Conservation (phyloP, 139 green algal species). For the Asterochloris sp. region DNA sequence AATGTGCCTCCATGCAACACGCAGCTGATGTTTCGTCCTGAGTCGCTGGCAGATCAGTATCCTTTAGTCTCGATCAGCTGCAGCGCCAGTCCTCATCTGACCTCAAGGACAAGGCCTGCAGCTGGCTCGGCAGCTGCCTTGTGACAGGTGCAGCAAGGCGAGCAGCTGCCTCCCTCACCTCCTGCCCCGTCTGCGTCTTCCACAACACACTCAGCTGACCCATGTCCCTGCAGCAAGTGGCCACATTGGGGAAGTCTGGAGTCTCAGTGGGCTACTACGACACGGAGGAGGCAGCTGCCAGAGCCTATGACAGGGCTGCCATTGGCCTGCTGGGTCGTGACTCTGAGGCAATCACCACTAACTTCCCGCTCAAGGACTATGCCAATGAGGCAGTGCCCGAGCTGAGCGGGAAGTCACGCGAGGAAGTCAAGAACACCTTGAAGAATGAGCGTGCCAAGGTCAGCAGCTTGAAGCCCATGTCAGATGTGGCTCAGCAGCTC, state of each 20-base stretch:
- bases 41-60: too few species aligned
- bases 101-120: too few species aligned
- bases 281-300: constrained; percentile 52
- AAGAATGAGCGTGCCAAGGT: constrained; percentile 71
- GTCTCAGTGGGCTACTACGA: constrained; percentile 66
- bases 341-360: constrained; percentile 42
- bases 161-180: too few species aligned
- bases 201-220: too few species aligned
- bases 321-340: constrained; percentile 65
- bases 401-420: constrained; percentile 56
- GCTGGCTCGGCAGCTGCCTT: too few species aligned
- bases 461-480: neutral
- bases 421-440: constrained; percentile 68
- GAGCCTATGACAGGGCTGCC: constrained; percentile 61
- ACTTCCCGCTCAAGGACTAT: constrained; percentile 50
- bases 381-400: constrained; percentile 34
- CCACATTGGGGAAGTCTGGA: constrained; percentile 59
- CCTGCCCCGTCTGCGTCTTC: too few species aligned
- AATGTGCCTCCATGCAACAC: too few species aligned
- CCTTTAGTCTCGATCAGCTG: too few species aligned
- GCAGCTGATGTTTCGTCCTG: too few species aligned
- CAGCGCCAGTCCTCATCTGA: too few species aligned
- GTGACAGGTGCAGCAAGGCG: too few species aligned
- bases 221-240: constrained; percentile 29
- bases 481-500: too few species aligned